Evolutionary conservation across 23 red algal genomes (phyloP), one percentile per base, ranked within the genome.

Genomic region (Rhodosorus marinus): DNA sequence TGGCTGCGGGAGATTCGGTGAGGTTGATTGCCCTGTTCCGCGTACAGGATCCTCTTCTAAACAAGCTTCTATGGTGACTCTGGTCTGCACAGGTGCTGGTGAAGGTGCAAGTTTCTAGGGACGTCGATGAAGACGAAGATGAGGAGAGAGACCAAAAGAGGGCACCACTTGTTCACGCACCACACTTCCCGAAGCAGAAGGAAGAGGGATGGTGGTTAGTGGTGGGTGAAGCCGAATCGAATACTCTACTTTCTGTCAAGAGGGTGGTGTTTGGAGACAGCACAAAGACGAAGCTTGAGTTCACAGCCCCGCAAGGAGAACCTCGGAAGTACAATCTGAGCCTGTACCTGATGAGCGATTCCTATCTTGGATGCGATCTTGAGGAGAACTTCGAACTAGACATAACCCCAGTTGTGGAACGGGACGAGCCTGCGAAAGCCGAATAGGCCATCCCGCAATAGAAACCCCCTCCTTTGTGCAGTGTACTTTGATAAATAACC

Each of bases 151-250:
- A 53, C 55, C 31, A 59, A 4, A 4, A 1, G 32, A 40, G 9
- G 26, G 29, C 28, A 35, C 57, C 72, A 25, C 46, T 52, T 14
- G 62, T 63, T 25, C 64, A 42, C n/a, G 62, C 62, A 19, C 70
- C 82, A 8, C 24, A 29, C 8, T 92, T 64, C 42, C 82, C 82
- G 6, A 59, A 63, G 23, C 45, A 31, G 14, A 77, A 62, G 40
- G 70, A 78, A 57, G 82, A 92, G 65, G 71, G 82, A 15, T 92
- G 82, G 82, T 92, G 82, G 82, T 47, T 92, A 27, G 49, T 78
- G 27, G 55, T 92, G 8, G 82, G 82, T 42, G 62, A 92, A 20
- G 31, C 24, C 19, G n/a, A 46, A 22, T 48, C 33, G 21, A 76
- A 72, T 42, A 43, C 64, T 6, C 33, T 92, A 20, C 43, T 92